Evolutionary conservation across 352 stramenopile genomes (phyloP), one percentile per base, ranked within the genome.

Genomic region (Peronosclerospora sorghi): DNA sequence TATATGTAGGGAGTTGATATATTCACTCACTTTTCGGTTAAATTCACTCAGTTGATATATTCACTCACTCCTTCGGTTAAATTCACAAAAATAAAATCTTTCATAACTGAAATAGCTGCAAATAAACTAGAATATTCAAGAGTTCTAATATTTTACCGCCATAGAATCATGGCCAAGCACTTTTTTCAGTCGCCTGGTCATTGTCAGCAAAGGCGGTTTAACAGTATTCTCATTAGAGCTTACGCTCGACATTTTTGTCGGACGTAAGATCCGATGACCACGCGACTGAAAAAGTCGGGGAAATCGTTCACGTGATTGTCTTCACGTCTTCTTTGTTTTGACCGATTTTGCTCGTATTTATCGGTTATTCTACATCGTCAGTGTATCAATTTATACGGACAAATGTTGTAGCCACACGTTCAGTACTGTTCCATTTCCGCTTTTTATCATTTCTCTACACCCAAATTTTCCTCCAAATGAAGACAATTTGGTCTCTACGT

Each of bases 241-340:
- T 19, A 72, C 15, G 18, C 68, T 59, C 19, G 62, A 72, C 24
- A 72, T 47, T 21, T 47, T 51, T n/a, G n/a, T n/a, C n/a, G n/a
- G n/a, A n/a, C n/a, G n/a, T n/a, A n/a, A n/a, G n/a, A n/a, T n/a
- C n/a, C n/a, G n/a, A n/a, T n/a, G n/a, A n/a, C n/a, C n/a, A n/a
- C n/a, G n/a, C n/a, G n/a, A n/a, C n/a, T n/a, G n/a, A n/a, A n/a
- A 36, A 64, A 56, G 20, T 65, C 15, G 27, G 39, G 35, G 14
- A 32, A 41, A 37, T 53, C 32, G 18, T 47, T 28, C 18, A 23
- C 21, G 15, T 41, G 39, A 12, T 39, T 54, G 18, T 27, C 41
- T 8, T 32, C 21, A 50, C 29, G 54, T n/a, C 20, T 37, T 55
- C 44, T 28, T 36, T 45, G 49, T 48, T 55, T 61, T 40, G 45